Evolutionary conservation across 2,329 filamentous ascomycete species (phyloP), one percentile per base, ranked within the genome.

Genomic region (Cladosporium phlei): DNA sequence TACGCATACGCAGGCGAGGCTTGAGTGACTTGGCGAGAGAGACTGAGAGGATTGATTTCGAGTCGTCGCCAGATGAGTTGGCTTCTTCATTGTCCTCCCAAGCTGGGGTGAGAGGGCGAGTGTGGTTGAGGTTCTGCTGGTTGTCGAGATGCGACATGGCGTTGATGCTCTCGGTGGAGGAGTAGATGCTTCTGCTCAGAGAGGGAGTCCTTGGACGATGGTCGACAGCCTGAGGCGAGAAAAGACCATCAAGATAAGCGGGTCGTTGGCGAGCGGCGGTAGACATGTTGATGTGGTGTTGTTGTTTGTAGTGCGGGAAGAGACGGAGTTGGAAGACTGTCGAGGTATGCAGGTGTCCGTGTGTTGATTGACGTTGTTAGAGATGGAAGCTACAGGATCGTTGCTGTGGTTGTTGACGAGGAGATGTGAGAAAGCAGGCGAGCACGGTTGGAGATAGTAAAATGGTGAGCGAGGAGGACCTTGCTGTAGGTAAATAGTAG

Each of bases 191-290:
- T 4, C 32, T 45, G 32, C 56, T 39, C 45, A 47, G 28, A 48
- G 27, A 47, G 55, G 25, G 49, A 46, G 25, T 52, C 22, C 24
- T 42, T 19, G 38, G 42, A 50, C 21, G 51, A 48, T 32, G 47
- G 38, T 38, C 57, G 51, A 55, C 35, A 4, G 11, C 8, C 29
- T 38, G 33, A 12, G 34, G 33, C 28, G 54, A 52, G 52, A 58
- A 63, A 11, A 63, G 52, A 35, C 55, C 57, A 48, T 63, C 59
- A 40, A 62, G 50, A 40, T 61, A 62, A 38, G 59, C 59, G 10
- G 59, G 60, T n/a, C n/a, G n/a, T n/a, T n/a, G n/a, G 33, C 59
- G 48, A 32, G 47, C 33, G n/a, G 45, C 20, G 40, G 35, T 12
- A 21, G 30, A 12, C 28, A 39, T 39, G 44, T 30, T 39, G 35